phyloP scores from a whole-genome alignment of 805 yeast genomes.

The Crinitomyces ghanaensis region DNA sequence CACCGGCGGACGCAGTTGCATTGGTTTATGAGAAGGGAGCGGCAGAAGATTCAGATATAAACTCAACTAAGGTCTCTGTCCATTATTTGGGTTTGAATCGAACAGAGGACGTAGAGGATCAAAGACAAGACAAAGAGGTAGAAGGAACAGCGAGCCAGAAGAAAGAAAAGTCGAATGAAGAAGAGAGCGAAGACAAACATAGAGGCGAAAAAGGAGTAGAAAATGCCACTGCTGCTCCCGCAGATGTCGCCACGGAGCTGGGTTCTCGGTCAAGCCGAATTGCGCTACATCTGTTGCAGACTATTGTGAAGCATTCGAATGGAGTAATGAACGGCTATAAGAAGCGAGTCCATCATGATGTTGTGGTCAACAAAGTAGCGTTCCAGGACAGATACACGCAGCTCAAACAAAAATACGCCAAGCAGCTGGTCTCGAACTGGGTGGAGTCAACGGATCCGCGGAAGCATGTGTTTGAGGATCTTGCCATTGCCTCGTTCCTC shows the following conservation, averaged over 20 bases:
- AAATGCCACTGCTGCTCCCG: background rate
- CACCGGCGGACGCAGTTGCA: constrained; percentile 71
- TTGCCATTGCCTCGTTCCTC: constrained; percentile 88
- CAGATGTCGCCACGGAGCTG: constrained; percentile 2
- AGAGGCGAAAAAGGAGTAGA: background rate
- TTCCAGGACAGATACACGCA: constrained; percentile 76
- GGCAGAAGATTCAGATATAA: no score
- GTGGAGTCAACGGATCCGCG: constrained; percentile 89
- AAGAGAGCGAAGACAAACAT: no score
- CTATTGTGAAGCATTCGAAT: constrained; percentile 70
- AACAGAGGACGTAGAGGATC: constrained; percentile 13
- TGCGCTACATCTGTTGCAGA: constrained; percentile 66
- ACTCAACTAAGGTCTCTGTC: constrained; percentile 53
- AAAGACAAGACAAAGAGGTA: no score
- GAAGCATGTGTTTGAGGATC: constrained; percentile 92
- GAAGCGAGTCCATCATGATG: constrained; percentile 80
- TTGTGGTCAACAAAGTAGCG: constrained; percentile 66
- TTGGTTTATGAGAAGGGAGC: constrained; percentile 37
- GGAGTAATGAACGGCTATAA: constrained; percentile 81
- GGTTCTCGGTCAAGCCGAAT: constrained; percentile 55
- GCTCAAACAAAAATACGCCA: constrained; percentile 74
- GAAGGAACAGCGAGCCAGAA: no score
- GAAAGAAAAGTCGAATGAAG: no score
- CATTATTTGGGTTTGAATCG: constrained; percentile 61
- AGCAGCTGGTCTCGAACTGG: constrained; percentile 68